Conservation (phyloP, 352 stramenopile species). For the Pythium plurisporium region DNA sequence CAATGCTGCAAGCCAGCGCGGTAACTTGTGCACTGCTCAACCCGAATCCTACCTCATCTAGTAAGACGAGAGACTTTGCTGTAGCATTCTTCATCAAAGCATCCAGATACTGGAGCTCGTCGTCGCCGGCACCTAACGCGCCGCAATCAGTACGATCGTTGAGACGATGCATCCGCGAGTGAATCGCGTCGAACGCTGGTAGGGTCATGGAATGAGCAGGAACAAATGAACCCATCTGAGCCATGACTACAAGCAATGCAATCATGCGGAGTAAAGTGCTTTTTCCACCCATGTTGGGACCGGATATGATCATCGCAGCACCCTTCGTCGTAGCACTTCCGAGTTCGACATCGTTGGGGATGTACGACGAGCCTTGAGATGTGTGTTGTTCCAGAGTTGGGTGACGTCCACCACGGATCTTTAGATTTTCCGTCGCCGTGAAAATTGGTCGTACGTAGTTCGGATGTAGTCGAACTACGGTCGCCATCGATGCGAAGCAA, state of each 20-base stretch:
- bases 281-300: slow-evolving; percentile 85
- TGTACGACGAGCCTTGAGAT: slow-evolving; percentile 9
- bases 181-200: slow-evolving; percentile 58
- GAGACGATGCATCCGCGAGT: slow-evolving; percentile 58
- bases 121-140: slow-evolving; percentile 21
- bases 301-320: slow-evolving; percentile 52
- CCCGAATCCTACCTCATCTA: slow-evolving; percentile 46
- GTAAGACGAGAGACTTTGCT: slow-evolving; percentile 31
- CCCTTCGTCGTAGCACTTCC: slow-evolving; percentile 1
- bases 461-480: slow-evolving; percentile 35
- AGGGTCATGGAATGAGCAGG: slow-evolving; percentile 35
- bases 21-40: slow-evolving; percentile 25
- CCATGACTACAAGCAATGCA: slow-evolving; percentile 57
- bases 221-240: slow-evolving; percentile 63
- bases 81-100: slow-evolving; percentile 26
- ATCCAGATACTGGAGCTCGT: slow-evolving; percentile 20
- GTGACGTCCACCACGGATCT: slow-evolving; percentile 50
- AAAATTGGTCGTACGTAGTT: slow-evolving; percentile 39
- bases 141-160: not conserved
- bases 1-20: slow-evolving; percentile 22
- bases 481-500: slow-evolving; percentile 53
- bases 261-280: slow-evolving; percentile 60
- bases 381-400: slow-evolving; percentile 44
- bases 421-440: slow-evolving; percentile 21
- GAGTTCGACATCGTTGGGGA: slow-evolving; percentile 30